These are phyloP conservation scores for Zygosaccharomyces kombuchaensis DNA, from an alignment of 805 yeast genomes.

Conservation along the genomic window DNA sequence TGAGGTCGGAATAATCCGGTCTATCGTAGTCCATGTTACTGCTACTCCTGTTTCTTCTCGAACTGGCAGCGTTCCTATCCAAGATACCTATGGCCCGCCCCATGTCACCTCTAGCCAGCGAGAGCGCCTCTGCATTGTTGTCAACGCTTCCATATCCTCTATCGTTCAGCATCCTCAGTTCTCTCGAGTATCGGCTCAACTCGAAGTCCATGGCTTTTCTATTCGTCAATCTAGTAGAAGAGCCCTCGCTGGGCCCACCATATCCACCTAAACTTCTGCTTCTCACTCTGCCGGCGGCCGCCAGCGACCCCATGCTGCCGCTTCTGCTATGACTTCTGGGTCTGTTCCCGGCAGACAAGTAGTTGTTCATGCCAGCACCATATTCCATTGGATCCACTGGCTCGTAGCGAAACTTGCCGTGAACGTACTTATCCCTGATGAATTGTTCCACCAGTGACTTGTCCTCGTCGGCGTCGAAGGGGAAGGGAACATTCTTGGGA, in stretches of 20 bases:
- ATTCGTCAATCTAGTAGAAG: conserved; percentile 43
- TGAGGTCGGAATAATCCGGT: conserved; percentile 36
- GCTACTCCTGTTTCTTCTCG: conserved; percentile 34
- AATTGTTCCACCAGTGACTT: conserved; percentile 49
- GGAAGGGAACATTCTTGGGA: conserved; percentile 61
- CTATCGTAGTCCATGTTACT: conserved; percentile 10
- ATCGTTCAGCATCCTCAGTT: conserved; percentile 45
- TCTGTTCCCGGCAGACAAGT: conserved; percentile 8
- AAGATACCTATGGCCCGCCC: conserved; percentile 56
- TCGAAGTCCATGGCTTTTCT: conserved; percentile 53
- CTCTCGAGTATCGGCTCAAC: conserved; percentile 46
- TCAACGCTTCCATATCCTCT: conserved; percentile 58
- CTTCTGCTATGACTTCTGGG: conserved; percentile 18
- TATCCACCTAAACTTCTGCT: conserved; percentile 5
- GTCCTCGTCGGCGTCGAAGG: conserved; percentile 71
- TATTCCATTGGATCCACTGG: conserved; percentile 31
- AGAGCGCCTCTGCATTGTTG: conserved; percentile 58
- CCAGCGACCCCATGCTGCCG: conserved; percentile 10
- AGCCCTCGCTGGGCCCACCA: conserved; percentile 11
- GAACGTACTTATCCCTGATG: conserved; percentile 62
- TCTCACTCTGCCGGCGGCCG: conserved; percentile 4
- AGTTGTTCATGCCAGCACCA: conserved; percentile 7
- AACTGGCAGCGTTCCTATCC: conserved; percentile 33
- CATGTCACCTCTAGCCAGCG: conserved; percentile 54
- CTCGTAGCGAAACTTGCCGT: conserved; percentile 48